Evolutionary conservation across 2,329 filamentous ascomycete genomes (phyloP), one percentile per base, ranked within the genome.

Genomic region (Colletotrichum sp.): DNA sequence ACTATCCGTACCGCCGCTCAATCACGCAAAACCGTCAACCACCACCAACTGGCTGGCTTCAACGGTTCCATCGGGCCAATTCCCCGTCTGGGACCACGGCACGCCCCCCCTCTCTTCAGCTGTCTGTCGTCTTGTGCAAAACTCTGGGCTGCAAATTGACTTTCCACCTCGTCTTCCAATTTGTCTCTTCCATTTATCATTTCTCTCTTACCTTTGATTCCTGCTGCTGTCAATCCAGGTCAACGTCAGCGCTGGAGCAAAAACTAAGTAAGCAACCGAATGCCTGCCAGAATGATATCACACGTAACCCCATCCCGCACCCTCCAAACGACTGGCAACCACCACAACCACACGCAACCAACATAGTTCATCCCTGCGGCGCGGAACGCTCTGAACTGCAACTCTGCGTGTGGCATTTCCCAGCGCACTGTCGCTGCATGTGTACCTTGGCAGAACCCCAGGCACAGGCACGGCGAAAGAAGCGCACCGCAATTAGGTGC

Each of bases 311-410:
- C 32, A 30, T 49, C 57, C 24, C 59, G 18, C 57, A 18, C 36
- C 16, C 59, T 49, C 44, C 44, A 49, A 44, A 49, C 44, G 44
- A 49, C 44, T 13, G n/a, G 44, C n/a, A 49, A 49, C 44, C 44
- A 49, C 39, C 18, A 49, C 18, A 49, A 18, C 39, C 39, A n/a
- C 39, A 10, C 39, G 18, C 59, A 55, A 64, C 70, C 34, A 69
- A 65, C 70, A 69, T 49, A 69, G 63, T 67, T 55, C 21, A 69
- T 76, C 73, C 73, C 73, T 32, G 70, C 34, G 57, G 36, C 34
- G 15, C 63, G 39, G 63, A 52, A 66, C 36, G 26, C 36, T 52
- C 28, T 32, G 24, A 52, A 66, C 28, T 68, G 28, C 65, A 24
- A 68, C 65, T 68, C 28, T 66, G 44, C n/a, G 62, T 15, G 65